Evolutionary conservation across 2,329 filamentous ascomycete species (phyloP), one percentile per base, ranked within the genome.

Genomic region (Myriangium duriaei): DNA sequence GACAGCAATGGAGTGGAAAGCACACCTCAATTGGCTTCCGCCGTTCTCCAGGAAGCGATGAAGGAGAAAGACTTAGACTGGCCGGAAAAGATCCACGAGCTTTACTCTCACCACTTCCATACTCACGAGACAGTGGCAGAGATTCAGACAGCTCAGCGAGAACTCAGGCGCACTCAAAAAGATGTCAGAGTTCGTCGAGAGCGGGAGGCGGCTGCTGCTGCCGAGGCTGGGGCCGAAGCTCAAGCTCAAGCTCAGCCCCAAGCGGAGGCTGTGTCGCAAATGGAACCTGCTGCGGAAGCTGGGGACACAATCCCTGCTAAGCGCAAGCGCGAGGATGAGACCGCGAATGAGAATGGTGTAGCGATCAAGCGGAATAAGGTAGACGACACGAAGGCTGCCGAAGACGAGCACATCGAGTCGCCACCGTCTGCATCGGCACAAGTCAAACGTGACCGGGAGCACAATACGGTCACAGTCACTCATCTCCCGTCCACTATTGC

Each of bases 371-470:
- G 82, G 49, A 67, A 71, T 24, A 85, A 64, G 42, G 63, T 58
- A 10, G 66, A 65, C 30, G 59, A 63, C 12, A 48, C 18, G 48
- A 59, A 26, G 38, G 46, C 39, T 19, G 28, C 10, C 46, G 49
- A 19, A 52, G 55, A 37, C 4, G n/a, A 29, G 7, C 17, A 19
- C 11, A 29, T 29, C 40, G 60, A 66, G 42, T 49, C 54, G 11
- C 58, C 58, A 9, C 42, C 49, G 6, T 51, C 53, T 51, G 48
- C 49, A 44, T 34, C 49, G 45, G 45, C 52, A 41, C 55, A 63
- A 18, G 58, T 68, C 18, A 88, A 84, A 57, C 78, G 91, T 39
- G 87, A 98, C 58, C 78, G 91, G 30, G 91, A 98, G 54, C 81
- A 96, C 57, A 80, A 85, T 1, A 87, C 83, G 0, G 71, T 96